These are phyloP conservation scores for Cadophora malorum DNA, from an alignment of 2,329 filamentous ascomycete genomes.

Conservation along the genomic window DNA sequence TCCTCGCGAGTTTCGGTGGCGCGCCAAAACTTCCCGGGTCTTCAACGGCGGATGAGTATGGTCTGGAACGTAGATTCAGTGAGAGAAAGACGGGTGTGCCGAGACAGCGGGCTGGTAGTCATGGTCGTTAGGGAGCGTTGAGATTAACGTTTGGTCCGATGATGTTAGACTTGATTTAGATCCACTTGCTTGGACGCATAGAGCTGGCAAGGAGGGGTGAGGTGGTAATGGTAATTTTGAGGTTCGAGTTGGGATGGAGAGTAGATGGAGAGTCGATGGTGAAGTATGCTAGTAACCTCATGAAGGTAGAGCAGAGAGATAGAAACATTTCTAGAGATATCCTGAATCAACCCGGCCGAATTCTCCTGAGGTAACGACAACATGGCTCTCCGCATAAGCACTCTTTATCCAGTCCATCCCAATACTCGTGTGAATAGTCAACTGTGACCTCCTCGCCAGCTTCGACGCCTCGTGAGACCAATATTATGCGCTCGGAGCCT, in stretches of 20 bases:
- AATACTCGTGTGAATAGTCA: slow-evolving; percentile 64
- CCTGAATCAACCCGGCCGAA: background rate
- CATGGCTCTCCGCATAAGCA: slow-evolving; percentile 20
- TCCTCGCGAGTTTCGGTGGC: slow-evolving; percentile 19
- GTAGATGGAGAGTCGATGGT: too few species aligned
- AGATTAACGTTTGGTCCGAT: background rate
- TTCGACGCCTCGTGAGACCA: slow-evolving; percentile 61
- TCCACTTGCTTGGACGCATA: background rate
- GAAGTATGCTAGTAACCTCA: too few species aligned
- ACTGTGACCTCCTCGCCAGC: slow-evolving; percentile 62
- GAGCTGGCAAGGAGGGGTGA: background rate
- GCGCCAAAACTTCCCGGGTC: slow-evolving; percentile 6
- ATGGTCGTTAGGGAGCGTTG: background rate
- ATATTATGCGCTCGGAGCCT: slow-evolving; percentile 58
- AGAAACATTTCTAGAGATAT: background rate
- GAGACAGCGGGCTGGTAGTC: background rate
- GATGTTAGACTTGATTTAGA: background rate
- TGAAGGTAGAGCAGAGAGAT: background rate
- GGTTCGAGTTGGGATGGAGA: too few species aligned
- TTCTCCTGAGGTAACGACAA: slow-evolving; percentile 17
- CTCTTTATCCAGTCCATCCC: slow-evolving; percentile 59
- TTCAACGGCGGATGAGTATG: background rate
- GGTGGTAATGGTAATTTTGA: background rate
- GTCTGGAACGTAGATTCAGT: background rate
- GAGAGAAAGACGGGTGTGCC: slow-evolving; percentile 5